phyloP scores from a whole-genome alignment of 1,139 yeast species.

The Spathaspora sp. region DNA sequence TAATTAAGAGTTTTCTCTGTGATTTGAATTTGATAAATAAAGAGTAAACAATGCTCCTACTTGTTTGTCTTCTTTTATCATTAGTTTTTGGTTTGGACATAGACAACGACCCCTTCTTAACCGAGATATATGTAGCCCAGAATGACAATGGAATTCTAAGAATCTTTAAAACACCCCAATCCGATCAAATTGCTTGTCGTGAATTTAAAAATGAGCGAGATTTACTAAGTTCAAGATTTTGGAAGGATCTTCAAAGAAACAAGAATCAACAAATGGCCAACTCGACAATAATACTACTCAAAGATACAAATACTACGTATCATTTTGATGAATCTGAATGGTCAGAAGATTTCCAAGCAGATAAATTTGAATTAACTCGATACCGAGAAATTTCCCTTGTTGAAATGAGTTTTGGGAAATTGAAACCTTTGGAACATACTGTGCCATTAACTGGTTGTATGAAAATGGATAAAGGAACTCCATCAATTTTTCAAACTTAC shows the following conservation, averaged over 20 bases:
- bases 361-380: background rate
- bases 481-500: slow-evolving; percentile 8
- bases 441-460: slow-evolving; percentile 12
- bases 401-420: slow-evolving; percentile 4
- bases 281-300: slow-evolving; percentile 1
- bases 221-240: slow-evolving; percentile 3
- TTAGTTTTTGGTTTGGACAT: background rate
- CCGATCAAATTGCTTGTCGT: slow-evolving; percentile 1
- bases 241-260: slow-evolving; percentile 1
- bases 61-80: background rate
- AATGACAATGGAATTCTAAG: background rate
- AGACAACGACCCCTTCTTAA: background rate
- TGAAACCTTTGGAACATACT: background rate
- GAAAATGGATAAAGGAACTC: slow-evolving; percentile 4
- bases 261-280: background rate
- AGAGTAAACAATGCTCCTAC: too few species aligned
- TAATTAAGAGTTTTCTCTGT: too few species aligned
- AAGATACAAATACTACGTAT: slow-evolving; percentile 3
- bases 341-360: background rate
- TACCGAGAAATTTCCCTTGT: slow-evolving; percentile 1
- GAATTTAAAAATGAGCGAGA: slow-evolving; percentile 1
- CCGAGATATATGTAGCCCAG: background rate
- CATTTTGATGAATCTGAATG: slow-evolving; percentile 5
- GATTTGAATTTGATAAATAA: too few species aligned
- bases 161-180: background rate